Base-by-base conservation (phyloP, 306 rosid species). In the Purshia tridentata region DNA sequence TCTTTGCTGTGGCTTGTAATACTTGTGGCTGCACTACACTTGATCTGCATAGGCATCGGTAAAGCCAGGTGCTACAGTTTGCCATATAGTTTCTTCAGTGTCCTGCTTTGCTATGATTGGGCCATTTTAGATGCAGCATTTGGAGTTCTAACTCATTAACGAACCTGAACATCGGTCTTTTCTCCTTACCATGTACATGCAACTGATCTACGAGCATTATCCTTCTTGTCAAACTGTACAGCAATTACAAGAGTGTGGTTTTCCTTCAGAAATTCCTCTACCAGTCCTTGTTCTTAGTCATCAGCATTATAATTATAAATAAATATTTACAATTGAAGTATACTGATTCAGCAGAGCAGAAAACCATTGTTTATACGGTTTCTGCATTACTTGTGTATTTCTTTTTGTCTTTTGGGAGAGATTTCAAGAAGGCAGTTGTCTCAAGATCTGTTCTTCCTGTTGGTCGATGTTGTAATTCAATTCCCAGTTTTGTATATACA, bases 101-200 rank as follows among this genome's bases (percentile, higher is more conserved):
- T 68, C 61, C 20, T 16, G 47, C 49, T 70, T 70, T 22, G 37
- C 16, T 40, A 9, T 8, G 42, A 65, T 58, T 46, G 63, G 48
- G 5, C 41, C 46, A 51, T 23, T 18, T 48, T 6, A 49, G 15
- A 42, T 52, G n/a, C n/a, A 16, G 64, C 52, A 57, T 46, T 45
- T 20, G n/a, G 46, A 62, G 63, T 49, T 60, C 14, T 14, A 8
- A 22, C 23, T 16, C 51, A 15, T 46, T 8, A 39, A 13, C 64
- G 59, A 65, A 47, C 39, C 54, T 0, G 52, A 29, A 49, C 50
- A 49, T n/a, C 9, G 4, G 50, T 11, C 19, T 12, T n/a, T 56
- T 72, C 67, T 22, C 61, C 54, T 55, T 60, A 9, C 19, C 67
- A 35, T n/a, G 69, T 39, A 59, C 11, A 49, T 40, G 62, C 9